Conservation (phyloP, 106 monocot species). For the Dactylorhiza incarnata region DNA sequence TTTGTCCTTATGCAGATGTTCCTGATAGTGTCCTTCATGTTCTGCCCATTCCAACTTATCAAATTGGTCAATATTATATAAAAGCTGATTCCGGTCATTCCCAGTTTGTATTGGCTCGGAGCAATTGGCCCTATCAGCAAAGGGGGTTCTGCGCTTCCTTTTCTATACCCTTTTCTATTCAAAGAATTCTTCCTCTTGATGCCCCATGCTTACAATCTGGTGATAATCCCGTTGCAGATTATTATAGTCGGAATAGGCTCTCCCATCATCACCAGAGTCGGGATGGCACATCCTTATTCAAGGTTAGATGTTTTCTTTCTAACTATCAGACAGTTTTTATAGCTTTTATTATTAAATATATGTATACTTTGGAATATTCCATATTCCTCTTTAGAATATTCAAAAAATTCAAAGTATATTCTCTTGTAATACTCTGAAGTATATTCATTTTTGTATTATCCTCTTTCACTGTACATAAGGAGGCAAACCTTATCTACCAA, state of each 20-base stretch:
- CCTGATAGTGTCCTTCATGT: conserved; percentile 7
- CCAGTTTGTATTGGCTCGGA: conserved; percentile 40
- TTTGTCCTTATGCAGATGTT: conserved; percentile 22
- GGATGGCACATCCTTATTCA: conserved; percentile 28
- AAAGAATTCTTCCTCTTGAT: conserved; percentile 52
- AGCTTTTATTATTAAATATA: no score
- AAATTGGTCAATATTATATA: conserved; percentile 60
- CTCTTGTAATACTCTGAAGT: no score
- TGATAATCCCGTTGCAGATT: conserved; percentile 33
- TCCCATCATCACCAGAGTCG: conserved; percentile 28
- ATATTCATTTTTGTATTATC: no score
- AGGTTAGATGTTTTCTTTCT: background rate
- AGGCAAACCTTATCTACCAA: no score
- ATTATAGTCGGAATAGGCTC: conserved; percentile 34
- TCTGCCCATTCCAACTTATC: conserved; percentile 57
- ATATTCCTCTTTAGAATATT: no score
- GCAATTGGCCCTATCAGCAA: conserved; percentile 60
- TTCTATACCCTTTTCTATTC: conserved; percentile 55
- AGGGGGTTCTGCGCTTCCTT: conserved; percentile 56
- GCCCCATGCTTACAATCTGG: conserved; percentile 37
- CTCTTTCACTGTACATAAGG: no score
- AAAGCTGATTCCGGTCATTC: conserved; percentile 29
- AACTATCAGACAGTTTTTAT: no score
- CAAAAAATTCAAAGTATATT: no score
- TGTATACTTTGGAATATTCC: no score